Evolutionary conservation across 306 rosid species (phyloP), one percentile per base, ranked within the genome.

Genomic region (Vigna unguiculata): DNA sequence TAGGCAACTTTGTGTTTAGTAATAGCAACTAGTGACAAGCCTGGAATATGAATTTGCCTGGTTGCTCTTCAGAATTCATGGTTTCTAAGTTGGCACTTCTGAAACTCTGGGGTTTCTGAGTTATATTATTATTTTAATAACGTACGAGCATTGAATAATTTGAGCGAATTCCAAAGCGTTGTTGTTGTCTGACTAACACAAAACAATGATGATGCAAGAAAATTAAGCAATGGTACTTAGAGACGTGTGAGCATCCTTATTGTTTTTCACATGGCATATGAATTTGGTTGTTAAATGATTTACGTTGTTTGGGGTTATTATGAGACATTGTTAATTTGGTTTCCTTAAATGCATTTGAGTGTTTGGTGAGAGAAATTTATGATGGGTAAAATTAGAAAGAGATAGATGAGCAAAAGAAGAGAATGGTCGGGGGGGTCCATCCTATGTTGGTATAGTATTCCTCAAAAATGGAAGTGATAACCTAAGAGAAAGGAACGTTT

Each of bases 1-100:
- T 12, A 77, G 64, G 71, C 81, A 40, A 75, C 85, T 80, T 80
- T 49, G 87, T 84, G 87, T 77, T 84, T 72, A 53, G 78, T 72
- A 80, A 80, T 77, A 59, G 75, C 79, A 71, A 83, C 81, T 71
- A 61, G 80, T 59, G 12, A 43, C 12, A 78, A 70, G 72, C 49
- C 14, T 13, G 19, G 7, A 80, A 57, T 34, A 62, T 36, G 83
- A 74, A 53, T 63, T 13, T 65, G 69, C 69, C 47, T 72, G 45
- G 67, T 75, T 54, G 20, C 80, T 79, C 49, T 83, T 69, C 36
- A 62, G 62, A 61, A 69, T 69, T 61, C 41, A 38, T 47, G 62
- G 40, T 53, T 62, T 45, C 78, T 64, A 52, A 64, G 83, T 61
- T 61, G 52, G 45, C 61, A 69, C 62, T 61, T n/a, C n/a, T 52